phyloP scores from a whole-genome alignment of 441 rosid species.

The Raphanus hybrid region DNA sequence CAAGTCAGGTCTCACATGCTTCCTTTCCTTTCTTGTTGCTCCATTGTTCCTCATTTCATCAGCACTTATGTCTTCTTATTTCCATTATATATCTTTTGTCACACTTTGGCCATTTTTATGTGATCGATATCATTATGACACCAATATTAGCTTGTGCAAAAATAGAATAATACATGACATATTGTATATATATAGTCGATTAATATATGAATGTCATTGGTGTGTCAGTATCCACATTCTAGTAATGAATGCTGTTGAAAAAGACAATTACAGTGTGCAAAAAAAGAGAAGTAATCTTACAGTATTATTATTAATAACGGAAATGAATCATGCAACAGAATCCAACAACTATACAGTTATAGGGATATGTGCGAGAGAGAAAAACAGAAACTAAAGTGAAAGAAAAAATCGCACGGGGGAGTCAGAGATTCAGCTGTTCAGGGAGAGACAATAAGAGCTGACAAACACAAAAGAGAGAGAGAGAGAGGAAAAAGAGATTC shows the following conservation, averaged over 20 bases:
- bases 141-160: not conserved
- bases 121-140: conserved; percentile 10
- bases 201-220: not conserved
- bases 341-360: conserved; percentile 16
- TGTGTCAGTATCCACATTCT: conserved; percentile 7
- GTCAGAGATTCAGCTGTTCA: conserved; percentile 43
- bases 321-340: conserved; percentile 2
- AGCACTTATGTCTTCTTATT: conserved; percentile 41
- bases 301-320: not conserved
- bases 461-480: not conserved
- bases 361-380: conserved; percentile 25
- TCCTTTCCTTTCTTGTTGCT: conserved; percentile 41
- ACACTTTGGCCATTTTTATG: conserved; percentile 16
- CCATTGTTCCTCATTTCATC: conserved; percentile 39
- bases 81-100: conserved; percentile 33
- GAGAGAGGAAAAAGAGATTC: not conserved
- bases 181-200: not conserved
- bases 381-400: conserved; percentile 28
- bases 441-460: conserved; percentile 44
- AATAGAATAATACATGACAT: not conserved
- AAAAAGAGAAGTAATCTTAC: not conserved
- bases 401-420: conserved; percentile 42
- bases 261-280: not conserved
- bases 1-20: conserved; percentile 40
- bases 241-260: not conserved